phyloP scores from a whole-genome alignment of 2,329 filamentous ascomycete species.

The Penicillium sumatraense region DNA sequence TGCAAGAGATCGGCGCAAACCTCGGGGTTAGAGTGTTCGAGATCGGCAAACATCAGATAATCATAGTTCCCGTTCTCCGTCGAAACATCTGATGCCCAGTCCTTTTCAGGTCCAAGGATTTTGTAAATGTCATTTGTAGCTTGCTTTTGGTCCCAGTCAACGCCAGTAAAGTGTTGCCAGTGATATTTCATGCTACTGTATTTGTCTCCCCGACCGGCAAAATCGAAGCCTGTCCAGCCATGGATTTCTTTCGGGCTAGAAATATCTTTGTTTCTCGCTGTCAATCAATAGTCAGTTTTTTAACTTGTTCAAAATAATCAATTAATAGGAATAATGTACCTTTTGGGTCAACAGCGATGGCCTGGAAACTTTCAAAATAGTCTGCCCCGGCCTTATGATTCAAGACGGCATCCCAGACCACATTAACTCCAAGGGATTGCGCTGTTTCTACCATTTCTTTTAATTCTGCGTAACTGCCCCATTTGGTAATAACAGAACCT shows the following conservation, averaged over 20 bases:
- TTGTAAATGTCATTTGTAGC: conserved; percentile 68
- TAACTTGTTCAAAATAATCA: neutral
- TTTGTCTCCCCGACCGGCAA: conserved; percentile 62
- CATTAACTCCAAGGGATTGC: conserved; percentile 57
- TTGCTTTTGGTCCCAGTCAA: conserved; percentile 65
- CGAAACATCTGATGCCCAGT: conserved; percentile 67
- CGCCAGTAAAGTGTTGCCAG: conserved; percentile 70
- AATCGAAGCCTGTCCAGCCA: conserved; percentile 71
- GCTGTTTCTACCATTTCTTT: conserved; percentile 57
- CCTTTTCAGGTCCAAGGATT: conserved; percentile 65
- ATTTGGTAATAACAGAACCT: conserved; percentile 66
- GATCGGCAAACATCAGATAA: conserved; percentile 73
- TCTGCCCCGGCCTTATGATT: conserved; percentile 76
- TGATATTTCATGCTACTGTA: conserved; percentile 68
- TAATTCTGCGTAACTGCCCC: conserved; percentile 68
- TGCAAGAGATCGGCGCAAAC: conserved; percentile 67
- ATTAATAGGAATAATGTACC: conserved; percentile 26
- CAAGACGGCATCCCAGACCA: conserved; percentile 73
- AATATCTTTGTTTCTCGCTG: conserved; percentile 56
- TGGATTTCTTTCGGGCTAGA: conserved; percentile 65
- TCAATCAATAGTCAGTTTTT: neutral
- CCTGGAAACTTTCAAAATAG: conserved; percentile 64
- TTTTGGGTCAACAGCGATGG: conserved; percentile 66
- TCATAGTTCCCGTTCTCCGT: conserved; percentile 69
- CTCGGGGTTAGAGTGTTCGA: conserved; percentile 68